Evolutionary conservation across 306 rosid species (phyloP).

Genomic region (Cicer judaicum): DNA sequence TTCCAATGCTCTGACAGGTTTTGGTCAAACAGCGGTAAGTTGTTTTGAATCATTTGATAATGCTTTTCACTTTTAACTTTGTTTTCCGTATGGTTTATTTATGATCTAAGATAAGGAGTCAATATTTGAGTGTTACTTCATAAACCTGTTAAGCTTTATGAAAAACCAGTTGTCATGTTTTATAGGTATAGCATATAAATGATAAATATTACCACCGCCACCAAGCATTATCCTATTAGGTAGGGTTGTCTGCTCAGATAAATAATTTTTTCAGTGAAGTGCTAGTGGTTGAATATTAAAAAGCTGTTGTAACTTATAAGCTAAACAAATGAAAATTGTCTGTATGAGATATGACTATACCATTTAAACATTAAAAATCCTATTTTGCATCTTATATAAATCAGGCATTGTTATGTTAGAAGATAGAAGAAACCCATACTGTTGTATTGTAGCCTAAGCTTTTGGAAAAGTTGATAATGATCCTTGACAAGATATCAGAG

Average conservation of each 20-base stretch:
- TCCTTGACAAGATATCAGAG: conserved; percentile 9
- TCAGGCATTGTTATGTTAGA: not conserved
- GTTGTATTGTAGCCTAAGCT: not conserved
- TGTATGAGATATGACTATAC: conserved; percentile 1
- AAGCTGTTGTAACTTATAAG: not conserved
- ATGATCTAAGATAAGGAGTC: conserved; percentile 20
- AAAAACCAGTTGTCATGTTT: conserved; percentile 20
- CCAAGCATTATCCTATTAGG: not conserved
- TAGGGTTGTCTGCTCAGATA: conserved; percentile 9
- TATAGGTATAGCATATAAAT: conserved; percentile 22
- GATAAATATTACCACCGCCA: not conserved
- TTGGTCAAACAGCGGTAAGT: conserved; percentile 72
- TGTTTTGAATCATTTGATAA: conserved; percentile 5
- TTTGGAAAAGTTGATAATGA: not conserved
- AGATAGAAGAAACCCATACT: conserved; percentile 9
- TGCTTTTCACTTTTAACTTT: conserved; percentile 14
- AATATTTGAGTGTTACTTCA: conserved; percentile 20
- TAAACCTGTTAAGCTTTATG: conserved; percentile 4
- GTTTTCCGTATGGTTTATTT: conserved; percentile 7
- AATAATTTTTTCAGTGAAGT: conserved; percentile 14
- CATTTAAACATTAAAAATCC: conserved; percentile 10
- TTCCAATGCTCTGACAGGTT: conserved; percentile 58
- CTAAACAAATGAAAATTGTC: not conserved
- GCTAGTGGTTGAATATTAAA: conserved; percentile 1
- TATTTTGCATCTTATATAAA: conserved; percentile 6